Conservation (phyloP, 192 early-diverging fungal species). For the Backusella mclennaniae region DNA sequence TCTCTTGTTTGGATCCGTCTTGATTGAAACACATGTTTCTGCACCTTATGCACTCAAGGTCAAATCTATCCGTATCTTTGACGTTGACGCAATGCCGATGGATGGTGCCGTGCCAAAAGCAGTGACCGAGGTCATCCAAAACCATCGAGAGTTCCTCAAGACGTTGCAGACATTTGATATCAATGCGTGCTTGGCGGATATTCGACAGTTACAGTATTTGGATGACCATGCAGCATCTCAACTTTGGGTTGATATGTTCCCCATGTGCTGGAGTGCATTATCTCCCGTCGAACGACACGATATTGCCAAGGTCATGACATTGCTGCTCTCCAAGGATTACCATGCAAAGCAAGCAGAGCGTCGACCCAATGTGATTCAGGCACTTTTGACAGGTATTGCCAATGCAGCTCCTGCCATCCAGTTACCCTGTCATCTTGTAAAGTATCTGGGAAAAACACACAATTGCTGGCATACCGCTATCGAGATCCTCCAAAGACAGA, state of each 20-base stretch:
- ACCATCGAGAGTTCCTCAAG: slow-evolving; percentile 64
- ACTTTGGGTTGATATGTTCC: slow-evolving; percentile 89
- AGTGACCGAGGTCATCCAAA: slow-evolving; percentile 42
- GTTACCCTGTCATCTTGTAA: slow-evolving; percentile 92
- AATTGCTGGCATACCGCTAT: slow-evolving; percentile 91
- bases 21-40: slow-evolving; percentile 36
- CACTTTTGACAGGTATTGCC: slow-evolving; percentile 86
- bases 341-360: slow-evolving; percentile 75
- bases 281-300: slow-evolving; percentile 81
- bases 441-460: slow-evolving; percentile 86
- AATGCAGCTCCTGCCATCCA: slow-evolving; percentile 71
- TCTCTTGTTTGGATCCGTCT: slow-evolving; percentile 72
- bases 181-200: slow-evolving; percentile 46
- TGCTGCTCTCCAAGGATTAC: slow-evolving; percentile 88
- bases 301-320: slow-evolving; percentile 74
- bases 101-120: slow-evolving; percentile 28
- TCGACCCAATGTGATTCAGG: slow-evolving; percentile 93
- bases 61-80: slow-evolving; percentile 35
- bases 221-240: slow-evolving; percentile 67
- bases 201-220: slow-evolving; percentile 68
- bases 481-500: slow-evolving; percentile 76
- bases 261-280: slow-evolving; percentile 77
- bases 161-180: slow-evolving; percentile 49
- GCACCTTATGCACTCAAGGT: slow-evolving; percentile 43
- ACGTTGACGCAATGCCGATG: background rate